Base-by-base conservation (phyloP, 2,329 filamentous ascomycete species). In the Diplocarpon mali region DNA sequence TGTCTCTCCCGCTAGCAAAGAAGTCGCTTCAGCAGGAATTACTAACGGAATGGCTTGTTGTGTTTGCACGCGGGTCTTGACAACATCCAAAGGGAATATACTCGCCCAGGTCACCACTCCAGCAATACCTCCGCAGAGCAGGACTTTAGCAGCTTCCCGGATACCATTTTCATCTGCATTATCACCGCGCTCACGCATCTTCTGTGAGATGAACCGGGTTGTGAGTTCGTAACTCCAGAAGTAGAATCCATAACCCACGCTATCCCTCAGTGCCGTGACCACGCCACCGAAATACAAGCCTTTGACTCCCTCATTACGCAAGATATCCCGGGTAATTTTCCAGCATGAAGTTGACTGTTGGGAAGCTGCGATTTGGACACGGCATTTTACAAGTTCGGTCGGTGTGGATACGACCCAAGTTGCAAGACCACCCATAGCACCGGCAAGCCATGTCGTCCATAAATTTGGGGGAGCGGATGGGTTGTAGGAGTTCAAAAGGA, bases 211-310 rank as follows among this genome's bases (percentile, higher is more conserved):
- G 43, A 69, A 67, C 30, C 76, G 72, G 51, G 82, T 86, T 52
- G 72, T 77, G 47, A 89, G 67, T 64, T 93, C 85, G 60, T 95
- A 96, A 1, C 83, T 83, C 84, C 85, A 94, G 63, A 96, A 96
- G 61, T 95, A 96, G 64, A 95, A 95, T 0, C 89, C 90, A 65
- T 95, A 96, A n/a, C 90, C 90, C 44, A 95, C 75, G 46, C 83
- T 82, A 64, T 96, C 90, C 40, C 90, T 73, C 34, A 90, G 61
- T 42, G 83, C 85, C 0, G 90, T 96, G 13, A 95, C 78, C 0
- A 68, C 70, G 15, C 90, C 90, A 15, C 88, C 90, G 50, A 80
- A 74, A 60, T 94, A 95, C 16, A 95, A 64, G 0, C 88, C 89
- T 32, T 72, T 69, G 3, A 86, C 45, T 0, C 81, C 69, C 3